These are phyloP conservation scores for Phellopilus nigrolimitatus DNA, from an alignment of 1,284 basidiomycete genomes.

Conservation along the genomic window DNA sequence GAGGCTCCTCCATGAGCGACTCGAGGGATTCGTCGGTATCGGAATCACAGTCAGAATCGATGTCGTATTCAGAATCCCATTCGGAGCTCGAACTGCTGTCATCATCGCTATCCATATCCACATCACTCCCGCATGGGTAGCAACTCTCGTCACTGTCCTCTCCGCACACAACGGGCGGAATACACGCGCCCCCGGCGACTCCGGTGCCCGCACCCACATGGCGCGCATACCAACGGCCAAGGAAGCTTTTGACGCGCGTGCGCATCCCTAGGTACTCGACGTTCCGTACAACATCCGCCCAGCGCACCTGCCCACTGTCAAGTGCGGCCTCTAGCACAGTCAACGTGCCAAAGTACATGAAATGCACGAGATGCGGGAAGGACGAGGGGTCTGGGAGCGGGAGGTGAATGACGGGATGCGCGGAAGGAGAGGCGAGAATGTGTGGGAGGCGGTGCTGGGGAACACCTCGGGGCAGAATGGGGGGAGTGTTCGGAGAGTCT, in stretches of 20 bases:
- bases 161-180: constrained; percentile 22
- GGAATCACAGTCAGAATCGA: constrained; percentile 30
- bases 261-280: constrained; percentile 73
- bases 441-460: constrained; percentile 50
- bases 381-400: constrained; percentile 75
- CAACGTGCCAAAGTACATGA: constrained; percentile 72
- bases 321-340: constrained; percentile 56
- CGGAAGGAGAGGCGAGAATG: constrained; percentile 54
- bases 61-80: constrained; percentile 21
- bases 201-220: constrained; percentile 41
- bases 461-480: constrained; percentile 26
- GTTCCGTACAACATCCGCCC: constrained; percentile 78
- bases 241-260: constrained; percentile 61
- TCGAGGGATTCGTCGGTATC: constrained; percentile 12
- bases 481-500: constrained; percentile 18
- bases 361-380: constrained; percentile 66
- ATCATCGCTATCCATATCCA: constrained; percentile 27
- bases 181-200: constrained; percentile 16
- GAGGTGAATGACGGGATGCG: constrained; percentile 63
- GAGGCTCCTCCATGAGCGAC: constrained; percentile 10
- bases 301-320: constrained; percentile 53
- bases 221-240: constrained; percentile 58
- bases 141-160: constrained; percentile 12
- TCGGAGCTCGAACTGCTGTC: constrained; percentile 30
- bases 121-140: constrained; percentile 19